Evolutionary conservation across 441 rosid species (phyloP), one percentile per base, ranked within the genome.

Genomic region (Gossypium schwendimanii): DNA sequence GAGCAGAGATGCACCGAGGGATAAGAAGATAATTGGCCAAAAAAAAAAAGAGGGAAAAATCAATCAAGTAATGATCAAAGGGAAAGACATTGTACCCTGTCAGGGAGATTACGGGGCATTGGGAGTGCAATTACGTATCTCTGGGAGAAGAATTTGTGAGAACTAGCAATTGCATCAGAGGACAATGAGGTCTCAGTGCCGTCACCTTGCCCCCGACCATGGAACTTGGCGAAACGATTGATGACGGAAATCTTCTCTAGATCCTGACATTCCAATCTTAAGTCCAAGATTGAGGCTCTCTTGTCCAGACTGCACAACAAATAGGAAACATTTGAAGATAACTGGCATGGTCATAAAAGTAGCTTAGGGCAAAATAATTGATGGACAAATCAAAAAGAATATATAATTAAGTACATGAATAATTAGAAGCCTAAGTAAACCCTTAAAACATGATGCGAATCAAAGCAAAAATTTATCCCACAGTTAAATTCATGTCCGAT

Each of bases 181-280:
- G 89, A 83, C 4, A 83, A 73, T 36, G 90, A 84, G 73, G 75
- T 70, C 81, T 82, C 89, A 3, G 83, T 55, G 61, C 75, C 80
- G 10, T 83, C 91, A 26, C 73, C 67, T 59, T 81, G 89, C 12
- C 87, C 83, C 75, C 84, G 81, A 18, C 83, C 81, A 77, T 94
- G 96, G 74, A 91, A 94, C 84, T 78, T 89, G n/a, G 99, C 98
- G 78, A 92, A 94, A n/a, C 96, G 97, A 83, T 91, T 91, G 72
- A 92, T 91, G 62, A 92, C 93, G 18, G 90, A 80, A 73, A 83
- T 86, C 78, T 77, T 92, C 83, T 94, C 98, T 65, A 92, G 81
- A 54, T 94, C 98, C 73, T 86, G 85, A 70, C 87, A 83, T 77
- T 91, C 97, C 54, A 90, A 83, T 79, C 87, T 81, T 81, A 92